Percentiles rank a stretch among this genome's conserved stretches.
phyloP scores from a whole-genome alignment of 2,329 filamentous ascomycete genomes.

The Colletotrichum viniferum region DNA sequence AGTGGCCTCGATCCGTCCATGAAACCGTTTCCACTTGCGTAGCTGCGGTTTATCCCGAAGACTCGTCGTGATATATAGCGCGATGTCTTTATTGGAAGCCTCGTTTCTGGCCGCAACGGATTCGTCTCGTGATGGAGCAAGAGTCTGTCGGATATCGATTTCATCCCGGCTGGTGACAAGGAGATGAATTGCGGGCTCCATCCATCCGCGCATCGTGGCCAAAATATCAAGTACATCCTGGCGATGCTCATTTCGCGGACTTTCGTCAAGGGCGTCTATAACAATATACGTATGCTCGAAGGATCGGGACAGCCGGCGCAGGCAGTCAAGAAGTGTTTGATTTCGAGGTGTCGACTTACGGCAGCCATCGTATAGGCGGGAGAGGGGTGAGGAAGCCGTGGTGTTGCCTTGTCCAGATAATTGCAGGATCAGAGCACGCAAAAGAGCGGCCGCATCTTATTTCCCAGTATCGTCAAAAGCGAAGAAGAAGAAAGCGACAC shows the following conservation, averaged over 20 bases:
- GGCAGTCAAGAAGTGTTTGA: not conserved
- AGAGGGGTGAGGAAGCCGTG: not conserved
- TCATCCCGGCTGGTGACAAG: constrained; percentile 37
- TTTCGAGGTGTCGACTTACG: not conserved
- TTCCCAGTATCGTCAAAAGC: constrained; percentile 39
- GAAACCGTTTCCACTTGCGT: not conserved
- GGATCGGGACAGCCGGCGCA: rapidly evolving
- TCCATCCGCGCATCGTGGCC: rapidly evolving
- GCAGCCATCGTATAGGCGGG: not conserved
- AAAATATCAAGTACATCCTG: not conserved
- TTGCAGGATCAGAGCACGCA: constrained; percentile 37
- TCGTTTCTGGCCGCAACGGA: not conserved
- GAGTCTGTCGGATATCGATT: constrained; percentile 30
- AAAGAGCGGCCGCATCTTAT: constrained; percentile 31
- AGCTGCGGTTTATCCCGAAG: not conserved
- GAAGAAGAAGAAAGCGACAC: constrained; percentile 43
- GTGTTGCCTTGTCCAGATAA: constrained; percentile 22
- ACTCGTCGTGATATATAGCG: not conserved
- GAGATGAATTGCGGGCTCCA: constrained; percentile 25
- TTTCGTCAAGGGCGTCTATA: not conserved
- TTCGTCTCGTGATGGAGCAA: constrained; percentile 19
- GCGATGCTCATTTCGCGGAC: not conserved
- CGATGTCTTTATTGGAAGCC: not conserved
- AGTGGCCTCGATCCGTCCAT: not conserved
- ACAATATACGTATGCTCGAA: not conserved